Percentiles rank a stretch among this genome's conserved stretches.
Conservation (phyloP, 805 yeast species). For the Saccharomycopsis babjevae region DNA sequence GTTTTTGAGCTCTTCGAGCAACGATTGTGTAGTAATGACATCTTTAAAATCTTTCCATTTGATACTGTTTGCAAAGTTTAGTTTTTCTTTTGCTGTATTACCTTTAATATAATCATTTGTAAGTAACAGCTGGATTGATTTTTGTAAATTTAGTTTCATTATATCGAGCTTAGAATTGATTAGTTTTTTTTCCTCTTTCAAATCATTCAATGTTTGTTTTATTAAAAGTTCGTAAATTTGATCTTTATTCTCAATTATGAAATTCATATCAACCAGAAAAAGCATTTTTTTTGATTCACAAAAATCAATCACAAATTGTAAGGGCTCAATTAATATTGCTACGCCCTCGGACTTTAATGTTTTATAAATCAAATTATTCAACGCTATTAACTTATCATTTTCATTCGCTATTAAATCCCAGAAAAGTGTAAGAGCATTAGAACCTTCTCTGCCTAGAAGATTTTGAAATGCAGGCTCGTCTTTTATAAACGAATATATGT, state of each 20-base stretch:
- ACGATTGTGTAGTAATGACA: not conserved
- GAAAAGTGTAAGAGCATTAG: constrained; percentile 66
- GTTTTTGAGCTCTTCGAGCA: not conserved
- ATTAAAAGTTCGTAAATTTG: constrained; percentile 24
- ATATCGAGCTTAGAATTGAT: constrained; percentile 18
- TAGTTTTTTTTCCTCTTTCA: constrained; percentile 19
- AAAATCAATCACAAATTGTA: constrained; percentile 9
- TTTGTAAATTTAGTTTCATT: constrained; percentile 21
- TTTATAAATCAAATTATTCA: constrained; percentile 49
- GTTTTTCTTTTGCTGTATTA: constrained; percentile 1
- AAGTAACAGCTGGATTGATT: constrained; percentile 17
- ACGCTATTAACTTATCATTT: constrained; percentile 42
- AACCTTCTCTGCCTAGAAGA: constrained; percentile 67
- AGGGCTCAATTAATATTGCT: constrained; percentile 4
- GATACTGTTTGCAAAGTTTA: not conserved
- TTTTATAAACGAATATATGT: constrained; percentile 40
- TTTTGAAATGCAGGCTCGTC: constrained; percentile 48
- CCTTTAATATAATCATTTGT: constrained; percentile 2
- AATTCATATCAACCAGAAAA: constrained; percentile 21
- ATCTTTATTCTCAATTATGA: constrained; percentile 24
- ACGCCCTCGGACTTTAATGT: constrained; percentile 26
- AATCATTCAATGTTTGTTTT: constrained; percentile 21
- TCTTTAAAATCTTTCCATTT: constrained; percentile 8
- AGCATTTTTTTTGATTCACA: constrained; percentile 17
- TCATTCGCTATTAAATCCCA: constrained; percentile 64